A percentile compares a stretch with the other conserved stretches of the same genome.
Evolutionary conservation across 208 protist genomes (phyloP).

Genomic region (Crithidia mellificae): DNA sequence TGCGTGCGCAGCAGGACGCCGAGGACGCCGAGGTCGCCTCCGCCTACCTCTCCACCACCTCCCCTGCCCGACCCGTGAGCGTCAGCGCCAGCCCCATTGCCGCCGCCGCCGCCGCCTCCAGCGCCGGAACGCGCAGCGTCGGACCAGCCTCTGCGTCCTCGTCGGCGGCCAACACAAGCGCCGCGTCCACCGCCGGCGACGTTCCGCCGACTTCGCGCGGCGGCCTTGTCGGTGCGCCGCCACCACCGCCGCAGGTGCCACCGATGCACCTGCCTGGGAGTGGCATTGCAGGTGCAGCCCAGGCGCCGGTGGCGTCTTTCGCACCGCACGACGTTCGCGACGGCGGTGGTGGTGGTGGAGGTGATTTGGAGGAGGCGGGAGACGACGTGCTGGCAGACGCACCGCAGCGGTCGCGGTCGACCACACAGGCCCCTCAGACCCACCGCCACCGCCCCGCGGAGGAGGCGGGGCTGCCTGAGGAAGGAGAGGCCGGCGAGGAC

Average conservation of each 20-base stretch:
- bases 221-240: background rate
- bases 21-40: slow-evolving; percentile 18
- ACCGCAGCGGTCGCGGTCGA: slow-evolving; percentile 22
- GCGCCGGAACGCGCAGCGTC: too few relatives aligned
- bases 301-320: too few relatives aligned
- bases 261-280: too few relatives aligned
- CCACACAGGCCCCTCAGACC: slow-evolving; percentile 30
- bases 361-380: background rate
- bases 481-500: background rate
- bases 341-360: too few relatives aligned
- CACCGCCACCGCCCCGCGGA: slow-evolving; percentile 20
- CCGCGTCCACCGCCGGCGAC: slow-evolving; percentile 9
- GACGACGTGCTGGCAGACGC: slow-evolving; percentile 1
- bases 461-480: too few relatives aligned
- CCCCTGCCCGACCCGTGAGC: slow-evolving; percentile 16
- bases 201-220: slow-evolving; percentile 19
- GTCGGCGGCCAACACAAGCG: slow-evolving; percentile 16
- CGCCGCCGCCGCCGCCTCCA: background rate
- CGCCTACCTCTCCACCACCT: slow-evolving; percentile 16
- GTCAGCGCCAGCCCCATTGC: slow-evolving; percentile 25
- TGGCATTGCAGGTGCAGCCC: slow-evolving; percentile 15
- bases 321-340: too few relatives aligned
- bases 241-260: background rate
- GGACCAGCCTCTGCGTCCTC: too few relatives aligned
- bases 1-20: slow-evolving; percentile 19